Conservation (phyloP, 179 eudicot species). For the Vitellaria paradoxa region DNA sequence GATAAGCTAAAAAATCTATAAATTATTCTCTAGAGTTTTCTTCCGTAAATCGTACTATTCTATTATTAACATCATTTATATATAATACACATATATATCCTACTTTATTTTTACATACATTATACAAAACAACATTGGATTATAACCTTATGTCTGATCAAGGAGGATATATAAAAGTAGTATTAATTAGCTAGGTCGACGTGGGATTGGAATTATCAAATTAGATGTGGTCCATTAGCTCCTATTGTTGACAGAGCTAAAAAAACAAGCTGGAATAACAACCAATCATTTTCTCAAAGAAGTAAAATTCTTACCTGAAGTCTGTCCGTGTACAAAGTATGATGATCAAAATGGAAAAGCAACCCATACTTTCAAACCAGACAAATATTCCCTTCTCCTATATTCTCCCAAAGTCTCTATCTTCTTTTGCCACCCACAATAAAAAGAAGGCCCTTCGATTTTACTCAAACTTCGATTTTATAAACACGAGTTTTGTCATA, state of each 20-base stretch:
- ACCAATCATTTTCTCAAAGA: not conserved
- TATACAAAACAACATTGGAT: too few relatives aligned
- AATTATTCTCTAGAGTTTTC: too few relatives aligned
- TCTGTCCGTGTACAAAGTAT: not conserved
- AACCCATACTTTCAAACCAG: not conserved
- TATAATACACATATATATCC: too few relatives aligned
- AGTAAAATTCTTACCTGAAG: not conserved
- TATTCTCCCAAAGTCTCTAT: not conserved
- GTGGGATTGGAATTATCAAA: too few relatives aligned
- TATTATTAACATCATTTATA: too few relatives aligned
- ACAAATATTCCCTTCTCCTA: constrained; percentile 9
- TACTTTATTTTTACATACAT: too few relatives aligned
- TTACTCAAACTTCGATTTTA: not conserved
- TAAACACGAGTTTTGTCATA: too few relatives aligned
- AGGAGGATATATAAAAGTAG: too few relatives aligned
- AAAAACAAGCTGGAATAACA: not conserved
- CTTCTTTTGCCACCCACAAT: constrained; percentile 20
- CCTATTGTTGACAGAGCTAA: not conserved
- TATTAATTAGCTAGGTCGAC: too few relatives aligned
- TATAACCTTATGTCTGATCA: too few relatives aligned
- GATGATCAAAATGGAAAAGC: not conserved
- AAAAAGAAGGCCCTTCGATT: not conserved
- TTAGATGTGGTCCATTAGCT: not conserved
- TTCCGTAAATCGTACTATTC: too few relatives aligned
- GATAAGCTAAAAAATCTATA: too few relatives aligned